Base-by-base conservation (phyloP, 2,329 filamentous ascomycete species). In the Helotiales sp. region DNA sequence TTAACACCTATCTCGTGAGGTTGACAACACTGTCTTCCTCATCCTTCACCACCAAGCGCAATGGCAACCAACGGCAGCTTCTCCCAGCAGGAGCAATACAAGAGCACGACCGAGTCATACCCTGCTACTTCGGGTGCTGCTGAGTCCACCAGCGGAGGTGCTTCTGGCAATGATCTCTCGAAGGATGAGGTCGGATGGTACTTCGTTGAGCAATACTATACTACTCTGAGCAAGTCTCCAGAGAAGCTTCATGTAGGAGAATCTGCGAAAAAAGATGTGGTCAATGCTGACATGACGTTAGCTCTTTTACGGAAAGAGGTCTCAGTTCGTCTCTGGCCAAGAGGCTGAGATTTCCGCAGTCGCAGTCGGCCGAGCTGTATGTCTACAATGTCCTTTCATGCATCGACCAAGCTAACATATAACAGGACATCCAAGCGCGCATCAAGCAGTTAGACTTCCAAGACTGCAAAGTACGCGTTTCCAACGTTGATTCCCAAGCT, bases 131-230 rank as follows among this genome's bases (percentile, higher is more conserved):
- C 69, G 40, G 66, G 64, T 54, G 53, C 69, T 33, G 52, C 65
- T 54, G 66, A 68, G 29, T 59, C 69, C 13, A 63, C 59, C 44
- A 63, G 60, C 46, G 68, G 66, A 67, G 71, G 70, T 62, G 65
- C 70, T 38, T 69, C 69, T 55, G 77, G 74, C 68, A 77, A 71
- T 71, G 79, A 82, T 67, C 76, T 85, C 38, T 80, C 81, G 69
- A 97, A 96, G 80, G 92, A 96, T 74, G 91, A 98, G 79, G 92
- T 99, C 67, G 95, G 92, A 76, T 99, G 95, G 95, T 98, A 93
- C 79, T 99, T 99, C 69, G 95, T 99, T 58, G 93, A 98, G 83
- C 92, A 96, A 77, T 99, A 97, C 82, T 99, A 99, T 79, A 98
- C 91, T 68, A 99, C 92, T 62, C 79, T 99, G 72, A 97, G 93